Evolutionary conservation across 805 yeast genomes (phyloP), one percentile per base, ranked within the genome.

Genomic region (Ogataea nakhonphanomensis): DNA sequence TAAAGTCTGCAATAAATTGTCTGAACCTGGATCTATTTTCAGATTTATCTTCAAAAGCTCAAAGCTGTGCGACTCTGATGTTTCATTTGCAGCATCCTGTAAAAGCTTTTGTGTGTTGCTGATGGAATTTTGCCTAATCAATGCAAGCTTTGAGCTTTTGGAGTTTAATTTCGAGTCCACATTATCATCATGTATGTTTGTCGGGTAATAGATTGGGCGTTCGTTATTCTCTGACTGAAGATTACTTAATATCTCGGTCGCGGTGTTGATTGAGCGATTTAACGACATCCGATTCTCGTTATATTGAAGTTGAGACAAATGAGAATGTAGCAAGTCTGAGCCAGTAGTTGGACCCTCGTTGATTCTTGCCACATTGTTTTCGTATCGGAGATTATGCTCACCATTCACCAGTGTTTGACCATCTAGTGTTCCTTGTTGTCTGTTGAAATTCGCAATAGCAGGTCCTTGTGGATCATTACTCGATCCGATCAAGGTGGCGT

Each of bases 291-390:
- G 74, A 64, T 81, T 81, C 51, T 81, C 80, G 56, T 87, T 87
- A 59, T 84, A 91, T 45, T 78, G 84, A 41, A 83, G 64, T 56
- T 90, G 96, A 43, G 80, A 78, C 24, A 83, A 58, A 37, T 88
- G 82, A 1, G 82, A 68, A 33, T 44, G 39, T 1, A 45, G 54
- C 7, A 53, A 42, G 17, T 53, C 50, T 2, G 70, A 66, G 14
- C 23, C 31, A 11, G 21, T 37, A 20, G 36, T 21, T 15, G 44
- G 70, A 53, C 21, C 24, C 28, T 31, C 17, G n/a, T 39, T 41
- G 14, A 57, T 31, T 13, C 45, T 43, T 1, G 52, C 48, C 7
- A 40, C 23, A 27, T 48, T 24, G 5, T 45, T 45, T 8, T 39
- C 38, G 3, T 25, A 27, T 23, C 21, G 33, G 11, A 25, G 13